A percentile compares a stretch with the other conserved stretches of the same genome.
Conservation (phyloP, 805 yeast species). For the Candida oleophila region DNA sequence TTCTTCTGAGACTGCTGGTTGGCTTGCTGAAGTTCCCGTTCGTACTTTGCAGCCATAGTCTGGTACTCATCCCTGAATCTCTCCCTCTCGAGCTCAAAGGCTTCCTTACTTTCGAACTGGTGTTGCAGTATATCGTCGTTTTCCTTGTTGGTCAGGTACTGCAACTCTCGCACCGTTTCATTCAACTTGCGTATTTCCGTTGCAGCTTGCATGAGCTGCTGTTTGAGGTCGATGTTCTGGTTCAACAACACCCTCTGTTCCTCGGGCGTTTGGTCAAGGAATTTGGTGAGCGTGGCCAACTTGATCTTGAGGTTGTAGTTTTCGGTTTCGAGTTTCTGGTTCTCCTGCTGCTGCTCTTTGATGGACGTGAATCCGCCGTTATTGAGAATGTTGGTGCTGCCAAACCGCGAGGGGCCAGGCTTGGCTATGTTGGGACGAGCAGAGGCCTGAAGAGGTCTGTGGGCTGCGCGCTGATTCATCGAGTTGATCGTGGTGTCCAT, state of each 20-base stretch:
- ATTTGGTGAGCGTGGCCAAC: conserved; percentile 39
- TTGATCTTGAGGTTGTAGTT: conserved; percentile 45
- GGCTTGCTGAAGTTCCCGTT: neutral
- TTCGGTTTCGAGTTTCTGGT: conserved; percentile 34
- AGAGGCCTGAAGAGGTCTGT: conserved; percentile 2
- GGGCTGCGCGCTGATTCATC: conserved; percentile 4
- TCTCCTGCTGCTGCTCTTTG: conserved; percentile 19
- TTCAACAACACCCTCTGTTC: conserved; percentile 37
- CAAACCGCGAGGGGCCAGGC: neutral
- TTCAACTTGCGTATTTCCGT: conserved; percentile 12
- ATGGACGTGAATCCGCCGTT: conserved; percentile 15
- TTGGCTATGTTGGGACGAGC: neutral
- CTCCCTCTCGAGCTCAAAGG: neutral
- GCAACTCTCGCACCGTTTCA: conserved; percentile 9
- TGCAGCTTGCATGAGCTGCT: conserved; percentile 19
- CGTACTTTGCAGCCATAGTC: neutral
- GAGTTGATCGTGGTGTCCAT: conserved; percentile 12
- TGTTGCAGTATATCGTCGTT: conserved; percentile 28
- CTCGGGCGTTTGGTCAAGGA: conserved; percentile 41
- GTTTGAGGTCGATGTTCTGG: conserved; percentile 35
- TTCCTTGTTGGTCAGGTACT: conserved; percentile 11
- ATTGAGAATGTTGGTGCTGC: conserved; percentile 8
- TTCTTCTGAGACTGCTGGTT: conserved; percentile 17
- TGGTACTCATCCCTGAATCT: neutral
- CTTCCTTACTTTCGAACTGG: neutral